A percentile compares a stretch with the other conserved stretches of the same genome.
Evolutionary conservation across 2,329 filamentous ascomycete genomes (phyloP).

Genomic region (Calonectria crousiana): DNA sequence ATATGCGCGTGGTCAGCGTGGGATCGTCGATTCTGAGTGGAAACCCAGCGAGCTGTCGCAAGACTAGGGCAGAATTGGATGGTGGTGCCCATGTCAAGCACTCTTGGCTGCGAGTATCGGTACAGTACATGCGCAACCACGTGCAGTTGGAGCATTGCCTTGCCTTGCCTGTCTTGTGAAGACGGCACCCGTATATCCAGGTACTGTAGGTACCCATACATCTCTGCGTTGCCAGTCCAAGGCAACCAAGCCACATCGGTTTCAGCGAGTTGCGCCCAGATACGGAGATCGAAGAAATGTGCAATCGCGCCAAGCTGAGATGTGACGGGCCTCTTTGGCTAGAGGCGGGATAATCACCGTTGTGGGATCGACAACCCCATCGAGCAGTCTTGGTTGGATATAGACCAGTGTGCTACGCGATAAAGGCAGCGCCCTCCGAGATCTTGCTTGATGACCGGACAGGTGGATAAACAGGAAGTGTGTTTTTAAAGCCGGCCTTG

Average conservation of each 20-base stretch:
- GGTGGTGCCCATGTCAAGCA: background rate
- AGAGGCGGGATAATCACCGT: conserved; percentile 2
- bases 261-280: background rate
- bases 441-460: background rate
- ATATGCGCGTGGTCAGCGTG: conserved; percentile 16
- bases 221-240: background rate
- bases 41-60: conserved; percentile 1
- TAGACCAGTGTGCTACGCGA: background rate
- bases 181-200: background rate
- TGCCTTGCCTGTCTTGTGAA: background rate
- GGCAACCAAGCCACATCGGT: background rate
- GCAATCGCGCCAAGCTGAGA: conserved; percentile 39
- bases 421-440: background rate
- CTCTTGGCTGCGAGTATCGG: background rate
- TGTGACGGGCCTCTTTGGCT: conserved; percentile 28
- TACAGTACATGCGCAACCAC: background rate
- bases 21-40: background rate
- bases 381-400: background rate
- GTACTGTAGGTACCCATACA: background rate
- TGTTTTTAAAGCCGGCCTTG: background rate
- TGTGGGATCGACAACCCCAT: conserved; percentile 31
- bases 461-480: background rate
- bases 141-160: background rate
- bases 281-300: conserved; percentile 26
- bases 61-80: background rate